These are phyloP conservation scores for slime mould (Dictyostelium discoideum) DNA, from an alignment of 78 protist species.

Conservation along the genomic window DNA sequence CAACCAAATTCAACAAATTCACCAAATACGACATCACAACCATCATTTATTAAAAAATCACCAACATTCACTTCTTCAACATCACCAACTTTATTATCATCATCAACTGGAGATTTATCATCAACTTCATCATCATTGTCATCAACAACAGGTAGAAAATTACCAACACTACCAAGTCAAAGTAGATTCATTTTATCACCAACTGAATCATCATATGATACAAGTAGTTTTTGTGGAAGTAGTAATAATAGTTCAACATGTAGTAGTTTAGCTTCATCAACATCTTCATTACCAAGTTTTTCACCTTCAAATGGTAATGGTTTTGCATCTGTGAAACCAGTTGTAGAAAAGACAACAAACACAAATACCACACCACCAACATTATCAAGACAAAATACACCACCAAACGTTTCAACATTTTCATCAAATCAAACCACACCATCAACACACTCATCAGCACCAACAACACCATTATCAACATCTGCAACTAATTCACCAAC, in stretches of 20 bases:
- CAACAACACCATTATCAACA: background rate
- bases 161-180: background rate
- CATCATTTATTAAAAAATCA: background rate
- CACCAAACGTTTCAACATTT: background rate
- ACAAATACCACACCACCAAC: background rate
- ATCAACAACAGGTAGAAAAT: background rate
- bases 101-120: constrained; percentile 27
- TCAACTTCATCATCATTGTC: background rate
- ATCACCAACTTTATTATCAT: constrained; percentile 13
- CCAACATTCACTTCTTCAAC: background rate
- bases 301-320: background rate
- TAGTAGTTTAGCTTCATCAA: constrained; percentile 11
- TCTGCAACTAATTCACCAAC: background rate
- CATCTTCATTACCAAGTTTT: background rate
- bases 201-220: background rate
- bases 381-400: constrained; percentile 6
- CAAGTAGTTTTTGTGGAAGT: background rate
- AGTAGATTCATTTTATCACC: background rate
- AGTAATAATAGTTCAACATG: background rate
- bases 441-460: background rate
- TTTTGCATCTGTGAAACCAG: background rate
- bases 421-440: background rate
- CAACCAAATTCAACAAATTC: background rate
- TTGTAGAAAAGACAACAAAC: background rate
- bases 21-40: background rate